Base-by-base conservation (phyloP, 805 yeast species). In the Starmerella ratchasimensis region DNA sequence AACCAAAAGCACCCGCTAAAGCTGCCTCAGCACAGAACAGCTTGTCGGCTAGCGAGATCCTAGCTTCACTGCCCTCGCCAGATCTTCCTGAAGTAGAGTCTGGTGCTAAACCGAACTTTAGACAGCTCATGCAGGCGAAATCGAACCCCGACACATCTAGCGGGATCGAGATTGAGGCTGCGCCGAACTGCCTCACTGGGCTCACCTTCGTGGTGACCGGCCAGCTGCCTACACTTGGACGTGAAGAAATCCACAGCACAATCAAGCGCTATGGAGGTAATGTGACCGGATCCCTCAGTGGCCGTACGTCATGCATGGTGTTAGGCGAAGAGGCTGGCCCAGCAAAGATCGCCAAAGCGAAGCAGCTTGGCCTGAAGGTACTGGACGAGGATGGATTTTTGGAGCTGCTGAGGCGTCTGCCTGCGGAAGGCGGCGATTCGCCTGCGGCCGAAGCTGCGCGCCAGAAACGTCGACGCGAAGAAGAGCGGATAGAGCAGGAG, bases 301-400 rank as follows among this genome's bases (percentile, higher is more conserved):
- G 82, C 9, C 81, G 78, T 51, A 90, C 98, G 1, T 71, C 83
- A 18, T 65, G 84, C 32, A 94, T 88, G 2, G 96, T 90, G 1
- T 65, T 90, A 22, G 98, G 98, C 6, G 83, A 70, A 36, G 96
- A 90, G 48, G 97, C 98, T 2, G 98, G 98, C 0, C 96, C 97
- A 2, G 74, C 83, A n/a, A 90, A 90, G 58, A 73, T 90, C 30
- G 72, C 72, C 50, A 81, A 76, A 52, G 88, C 93, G 47, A 76
- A 72, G 50, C 71, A 73, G 36, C 63, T 76, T 46, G 68, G 71
- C 6, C 72, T 82, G 38, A 86, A 86, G 58, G 83, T 93, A 28
- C 77, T 88, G 42, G 76, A 73, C 51, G 94, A 90, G 57, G 80
- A 71, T 9, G 97, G 97, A 0, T 84, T 90, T 49, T 59, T 80